Evolutionary conservation across 2,329 filamentous ascomycete genomes (phyloP).

Genomic region (Aureobasidium sp.): DNA sequence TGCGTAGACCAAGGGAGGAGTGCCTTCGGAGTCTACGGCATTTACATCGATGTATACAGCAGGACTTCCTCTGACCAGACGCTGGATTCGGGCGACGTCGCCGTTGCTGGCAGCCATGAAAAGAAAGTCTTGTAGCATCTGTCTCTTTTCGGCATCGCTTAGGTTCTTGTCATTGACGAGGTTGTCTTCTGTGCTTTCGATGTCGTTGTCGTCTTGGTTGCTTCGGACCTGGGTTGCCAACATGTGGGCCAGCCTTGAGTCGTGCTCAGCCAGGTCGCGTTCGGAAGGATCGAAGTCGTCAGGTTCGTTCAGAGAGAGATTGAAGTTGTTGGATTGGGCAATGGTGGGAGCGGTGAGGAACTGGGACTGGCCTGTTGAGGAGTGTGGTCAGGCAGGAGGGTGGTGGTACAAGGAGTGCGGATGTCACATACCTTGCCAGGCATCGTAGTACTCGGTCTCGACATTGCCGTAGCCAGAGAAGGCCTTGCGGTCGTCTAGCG

Average conservation of each 20-base stretch:
- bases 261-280: constrained; percentile 56
- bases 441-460: constrained; percentile 97
- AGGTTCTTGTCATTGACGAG: constrained; percentile 69
- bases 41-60: constrained; percentile 77
- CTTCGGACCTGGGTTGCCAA: constrained; percentile 88
- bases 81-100: constrained; percentile 72
- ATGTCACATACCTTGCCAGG: constrained; percentile 75
- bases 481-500: constrained; percentile 76
- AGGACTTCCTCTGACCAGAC: constrained; percentile 67
- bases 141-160: constrained; percentile 68
- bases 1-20: constrained; percentile 92
- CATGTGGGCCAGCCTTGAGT: constrained; percentile 89
- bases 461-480: constrained; percentile 59
- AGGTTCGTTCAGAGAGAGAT: constrained; percentile 73
- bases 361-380: constrained; percentile 73
- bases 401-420: constrained; percentile 11
- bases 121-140: constrained; percentile 76
- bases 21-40: constrained; percentile 85
- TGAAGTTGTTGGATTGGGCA: constrained; percentile 78
- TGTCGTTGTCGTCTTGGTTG: constrained; percentile 54
- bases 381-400: neutral
- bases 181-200: constrained; percentile 71
- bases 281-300: constrained; percentile 59
- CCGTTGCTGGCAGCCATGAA: constrained; percentile 97
- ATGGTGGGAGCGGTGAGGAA: constrained; percentile 82